Evolutionary conservation across 2,329 filamentous ascomycete species (phyloP).

Genomic region (Phialophora chinensis): DNA sequence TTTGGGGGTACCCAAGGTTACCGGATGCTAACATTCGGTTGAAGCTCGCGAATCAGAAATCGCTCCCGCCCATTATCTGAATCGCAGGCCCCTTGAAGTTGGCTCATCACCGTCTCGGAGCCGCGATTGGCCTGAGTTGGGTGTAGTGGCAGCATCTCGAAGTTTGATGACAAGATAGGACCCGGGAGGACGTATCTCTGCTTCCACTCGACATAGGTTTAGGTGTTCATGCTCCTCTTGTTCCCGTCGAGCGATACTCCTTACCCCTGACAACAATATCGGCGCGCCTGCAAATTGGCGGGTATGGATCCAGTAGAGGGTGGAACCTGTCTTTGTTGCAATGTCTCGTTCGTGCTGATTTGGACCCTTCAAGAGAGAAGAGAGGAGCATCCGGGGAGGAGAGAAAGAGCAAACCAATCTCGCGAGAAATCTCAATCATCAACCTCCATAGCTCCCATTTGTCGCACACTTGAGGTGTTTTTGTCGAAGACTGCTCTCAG

Average conservation of each 20-base stretch:
- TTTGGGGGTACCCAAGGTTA: no score
- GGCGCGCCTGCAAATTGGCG: not conserved
- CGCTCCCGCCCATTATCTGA: not conserved
- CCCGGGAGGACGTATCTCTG: not conserved
- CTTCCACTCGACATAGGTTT: not conserved
- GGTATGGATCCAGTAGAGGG: not conserved
- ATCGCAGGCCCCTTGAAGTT: not conserved
- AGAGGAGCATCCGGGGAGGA: conserved; percentile 32
- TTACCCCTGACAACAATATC: not conserved
- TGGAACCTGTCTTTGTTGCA: not conserved
- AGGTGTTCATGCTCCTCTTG: not conserved
- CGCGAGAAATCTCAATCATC: conserved; percentile 38
- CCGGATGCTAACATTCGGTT: not conserved
- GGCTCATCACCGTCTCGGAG: not conserved
- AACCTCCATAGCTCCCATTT: conserved; percentile 52
- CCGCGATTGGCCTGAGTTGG: not conserved
- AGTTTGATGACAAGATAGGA: not conserved
- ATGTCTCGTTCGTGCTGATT: conserved; percentile 41
- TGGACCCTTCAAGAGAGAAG: conserved; percentile 43
- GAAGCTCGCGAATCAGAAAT: not conserved
- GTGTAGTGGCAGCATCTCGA: not conserved
- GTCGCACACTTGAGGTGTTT: conserved; percentile 48
- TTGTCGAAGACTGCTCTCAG: conserved; percentile 69
- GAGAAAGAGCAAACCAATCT: not conserved
- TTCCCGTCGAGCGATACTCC: not conserved